These are phyloP conservation scores for Cercospora zeina DNA, from an alignment of 2,329 filamentous ascomycete genomes.

Conservation along the genomic window DNA sequence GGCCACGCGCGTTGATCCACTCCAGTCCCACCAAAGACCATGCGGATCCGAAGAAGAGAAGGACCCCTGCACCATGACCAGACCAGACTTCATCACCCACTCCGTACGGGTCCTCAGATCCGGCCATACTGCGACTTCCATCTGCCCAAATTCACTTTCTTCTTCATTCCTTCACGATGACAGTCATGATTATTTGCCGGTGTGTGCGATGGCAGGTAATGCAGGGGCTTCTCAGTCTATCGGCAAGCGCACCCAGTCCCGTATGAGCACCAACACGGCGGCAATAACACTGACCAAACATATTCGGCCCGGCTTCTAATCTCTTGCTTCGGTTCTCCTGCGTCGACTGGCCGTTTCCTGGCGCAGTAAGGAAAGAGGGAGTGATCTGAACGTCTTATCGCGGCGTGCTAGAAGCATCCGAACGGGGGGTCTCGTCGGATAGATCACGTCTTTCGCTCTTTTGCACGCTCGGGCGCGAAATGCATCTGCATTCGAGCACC, in stretches of 20 bases:
- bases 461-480: not conserved
- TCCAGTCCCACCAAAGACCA: not conserved
- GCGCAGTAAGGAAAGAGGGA: not conserved
- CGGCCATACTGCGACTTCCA: not conserved
- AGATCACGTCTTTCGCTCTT: not conserved
- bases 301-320: not conserved
- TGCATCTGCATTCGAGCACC: not conserved
- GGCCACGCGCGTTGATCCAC: conserved; percentile 1
- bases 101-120: not conserved
- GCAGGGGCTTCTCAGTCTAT: not conserved
- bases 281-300: not conserved
- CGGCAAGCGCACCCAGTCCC: conserved; percentile 1
- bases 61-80: not conserved
- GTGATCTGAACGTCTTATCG: not conserved
- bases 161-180: not conserved
- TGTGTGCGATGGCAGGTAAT: not conserved
- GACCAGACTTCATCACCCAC: not conserved
- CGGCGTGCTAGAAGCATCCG: not conserved
- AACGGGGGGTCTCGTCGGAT: not conserved
- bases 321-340: not conserved
- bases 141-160: not conserved
- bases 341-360: not conserved
- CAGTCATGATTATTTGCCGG: not conserved
- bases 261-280: not conserved
- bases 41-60: not conserved